phyloP scores from a whole-genome alignment of 1,284 basidiomycete species.

The Pascua guehoae region DNA sequence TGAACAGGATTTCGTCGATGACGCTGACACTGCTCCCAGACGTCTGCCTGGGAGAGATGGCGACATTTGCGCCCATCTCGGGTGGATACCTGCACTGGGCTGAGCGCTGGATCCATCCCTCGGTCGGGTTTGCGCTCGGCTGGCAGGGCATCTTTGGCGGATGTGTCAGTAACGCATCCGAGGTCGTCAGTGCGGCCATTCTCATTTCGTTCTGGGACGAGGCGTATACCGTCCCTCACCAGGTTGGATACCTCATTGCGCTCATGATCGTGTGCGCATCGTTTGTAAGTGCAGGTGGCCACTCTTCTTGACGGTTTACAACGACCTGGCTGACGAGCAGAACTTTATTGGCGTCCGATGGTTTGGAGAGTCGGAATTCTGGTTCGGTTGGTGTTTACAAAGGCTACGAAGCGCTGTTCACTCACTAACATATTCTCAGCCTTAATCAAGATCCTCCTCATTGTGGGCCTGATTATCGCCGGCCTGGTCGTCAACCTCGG shows the following conservation, averaged over 20 bases:
- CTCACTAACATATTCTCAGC: constrained; percentile 46
- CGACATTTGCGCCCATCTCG: constrained; percentile 30
- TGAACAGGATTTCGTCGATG: too few species aligned
- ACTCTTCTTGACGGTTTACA: background rate
- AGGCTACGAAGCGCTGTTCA: too few species aligned
- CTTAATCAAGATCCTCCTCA: constrained; percentile 71
- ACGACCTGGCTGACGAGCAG: constrained; percentile 9
- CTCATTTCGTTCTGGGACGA: constrained; percentile 73
- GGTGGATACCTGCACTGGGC: constrained; percentile 44
- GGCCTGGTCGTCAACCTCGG: constrained; percentile 59
- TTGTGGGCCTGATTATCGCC: constrained; percentile 55
- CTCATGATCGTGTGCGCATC: constrained; percentile 4
- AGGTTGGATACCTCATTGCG: constrained; percentile 13
- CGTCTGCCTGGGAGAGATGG: constrained; percentile 46
- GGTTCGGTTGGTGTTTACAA: background rate
- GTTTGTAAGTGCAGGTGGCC: constrained; percentile 39
- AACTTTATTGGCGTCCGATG: constrained; percentile 69
- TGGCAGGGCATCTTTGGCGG: constrained; percentile 27
- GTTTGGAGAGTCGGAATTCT: constrained; percentile 61
- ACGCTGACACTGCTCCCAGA: constrained; percentile 10
- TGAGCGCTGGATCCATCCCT: constrained; percentile 34
- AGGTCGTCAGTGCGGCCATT: constrained; percentile 70
- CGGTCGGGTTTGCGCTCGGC: constrained; percentile 32
- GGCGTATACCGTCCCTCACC: constrained; percentile 3
- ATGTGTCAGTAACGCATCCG: constrained; percentile 55